Base-by-base conservation (phyloP, 345 rosid species). In the Eucalyptus leucophloia region DNA sequence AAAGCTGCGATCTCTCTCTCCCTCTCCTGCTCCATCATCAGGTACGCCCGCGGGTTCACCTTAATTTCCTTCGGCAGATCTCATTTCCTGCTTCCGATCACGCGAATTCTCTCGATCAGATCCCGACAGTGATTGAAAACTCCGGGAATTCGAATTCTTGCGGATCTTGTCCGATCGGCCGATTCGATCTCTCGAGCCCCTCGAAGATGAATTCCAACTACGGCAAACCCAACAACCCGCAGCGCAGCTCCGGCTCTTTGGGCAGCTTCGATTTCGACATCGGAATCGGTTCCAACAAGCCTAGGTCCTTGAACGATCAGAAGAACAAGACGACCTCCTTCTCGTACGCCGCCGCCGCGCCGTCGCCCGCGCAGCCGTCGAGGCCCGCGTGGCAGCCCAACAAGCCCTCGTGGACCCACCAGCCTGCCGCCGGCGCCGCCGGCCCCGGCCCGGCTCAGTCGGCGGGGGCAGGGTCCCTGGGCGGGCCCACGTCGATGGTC, bases 351-450 rank as follows among this genome's bases (percentile, higher is more conserved):
- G 15, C 58, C 58, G 58, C 82, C 15, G 12, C 15, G 45, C 93
- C 97, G 28, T 87, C 96, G 7, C 67, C 95, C 62, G 58, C 98
- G 44, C 99, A 94, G 91, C 90, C 87, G 67, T 81, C 97, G 15
- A 95, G 93, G 87, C 95, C 98, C 10, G 82, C 96, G 51, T 94
- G 96, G 96, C 98, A 96, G 91, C 95, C 98, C 23, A 94, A 91
- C 87, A 97, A 94, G 92, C 95, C 98, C 49, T 91, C 98, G 1
- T 97, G 99, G 99, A 96, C 98, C 26, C 99, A 97, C 92, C 98
- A 96, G 53, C 96, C 98, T 10, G 94, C 88, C 26, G 47, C 88
- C 28, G 42, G 67, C 88, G 62, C 87, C 24, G 54, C 19, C 53
- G 53, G 19, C 56, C 15, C 88, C 88, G 45, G 69, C 26, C 94